A percentile compares a stretch with the other conserved stretches of the same genome.
Conservation (phyloP, 331 rosid species). For the Dryas integrifolia region DNA sequence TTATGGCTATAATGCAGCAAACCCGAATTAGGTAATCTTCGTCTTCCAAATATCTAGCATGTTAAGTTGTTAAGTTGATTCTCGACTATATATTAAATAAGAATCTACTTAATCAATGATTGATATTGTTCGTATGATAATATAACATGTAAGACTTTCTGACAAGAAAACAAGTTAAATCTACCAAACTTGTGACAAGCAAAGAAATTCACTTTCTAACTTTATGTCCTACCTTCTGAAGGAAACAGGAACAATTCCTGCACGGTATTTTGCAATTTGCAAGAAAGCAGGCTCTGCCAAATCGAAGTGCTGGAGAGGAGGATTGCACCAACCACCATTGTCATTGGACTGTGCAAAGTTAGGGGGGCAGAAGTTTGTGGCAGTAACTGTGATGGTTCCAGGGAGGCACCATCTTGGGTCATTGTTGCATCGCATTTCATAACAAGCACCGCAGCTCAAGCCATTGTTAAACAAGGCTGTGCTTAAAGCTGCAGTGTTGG, state of each 20-base stretch:
- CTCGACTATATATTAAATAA: rapidly evolving
- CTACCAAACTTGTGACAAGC: neutral
- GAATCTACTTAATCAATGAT: too few species aligned
- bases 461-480: slow-evolving; percentile 84
- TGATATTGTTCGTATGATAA: too few species aligned
- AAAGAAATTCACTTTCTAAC: neutral
- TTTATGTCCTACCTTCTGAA: slow-evolving; percentile 54
- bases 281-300: slow-evolving; percentile 80
- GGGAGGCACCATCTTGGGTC: slow-evolving; percentile 86
- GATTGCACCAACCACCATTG: slow-evolving; percentile 90
- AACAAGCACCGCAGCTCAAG: slow-evolving; percentile 73
- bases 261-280: slow-evolving; percentile 72
- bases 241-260: slow-evolving; percentile 77
- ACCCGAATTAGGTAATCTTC: neutral
- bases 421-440: slow-evolving; percentile 58
- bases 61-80: neutral
- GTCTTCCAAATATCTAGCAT: neutral
- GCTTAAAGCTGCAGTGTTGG: slow-evolving; percentile 75
- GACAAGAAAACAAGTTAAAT: too few species aligned
- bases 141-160: neutral
- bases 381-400: slow-evolving; percentile 61
- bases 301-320: slow-evolving; percentile 78
- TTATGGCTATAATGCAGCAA: too few species aligned
- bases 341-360: slow-evolving; percentile 59
- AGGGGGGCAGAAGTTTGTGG: slow-evolving; percentile 83